These are phyloP conservation scores for Achaetomiella virescens DNA, from an alignment of 495 filamentous ascomycete species.

Conservation along the genomic window DNA sequence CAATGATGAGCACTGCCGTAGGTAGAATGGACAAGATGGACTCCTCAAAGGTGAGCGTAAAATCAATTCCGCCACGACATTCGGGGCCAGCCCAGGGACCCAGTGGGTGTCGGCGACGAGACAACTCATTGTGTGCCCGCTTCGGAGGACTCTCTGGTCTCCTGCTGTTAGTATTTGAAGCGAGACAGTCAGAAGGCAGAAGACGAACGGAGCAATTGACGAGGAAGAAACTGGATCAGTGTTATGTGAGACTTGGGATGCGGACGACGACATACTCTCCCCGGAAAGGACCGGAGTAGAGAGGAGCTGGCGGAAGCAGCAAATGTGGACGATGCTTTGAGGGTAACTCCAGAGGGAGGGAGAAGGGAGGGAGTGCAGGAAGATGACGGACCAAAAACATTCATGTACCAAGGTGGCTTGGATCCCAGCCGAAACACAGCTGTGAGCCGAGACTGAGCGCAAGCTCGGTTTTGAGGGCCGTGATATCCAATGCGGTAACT, in stretches of 20 bases:
- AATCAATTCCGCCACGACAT: constrained; percentile 5
- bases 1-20: neutral
- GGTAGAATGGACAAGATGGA: constrained; percentile 5
- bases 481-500: neutral
- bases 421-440: neutral
- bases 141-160: neutral
- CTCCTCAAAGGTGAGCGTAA: constrained; percentile 6
- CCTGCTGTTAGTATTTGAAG: too few species aligned
- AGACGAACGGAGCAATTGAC: too few species aligned
- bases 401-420: neutral
- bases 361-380: neutral
- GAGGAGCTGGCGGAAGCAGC: too few species aligned
- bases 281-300: too few species aligned
- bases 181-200: too few species aligned
- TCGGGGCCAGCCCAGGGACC: constrained; percentile 4
- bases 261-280: too few species aligned
- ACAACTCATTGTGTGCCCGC: neutral
- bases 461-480: neutral
- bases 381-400: neutral
- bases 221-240: too few species aligned
- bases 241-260: too few species aligned
- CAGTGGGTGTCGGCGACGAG: neutral
- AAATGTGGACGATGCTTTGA: too few species aligned
- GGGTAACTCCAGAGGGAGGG: neutral
- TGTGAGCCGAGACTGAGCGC: neutral